Base-by-base conservation (phyloP, 2,329 filamentous ascomycete genomes). In the Fusarium begoniae region DNA sequence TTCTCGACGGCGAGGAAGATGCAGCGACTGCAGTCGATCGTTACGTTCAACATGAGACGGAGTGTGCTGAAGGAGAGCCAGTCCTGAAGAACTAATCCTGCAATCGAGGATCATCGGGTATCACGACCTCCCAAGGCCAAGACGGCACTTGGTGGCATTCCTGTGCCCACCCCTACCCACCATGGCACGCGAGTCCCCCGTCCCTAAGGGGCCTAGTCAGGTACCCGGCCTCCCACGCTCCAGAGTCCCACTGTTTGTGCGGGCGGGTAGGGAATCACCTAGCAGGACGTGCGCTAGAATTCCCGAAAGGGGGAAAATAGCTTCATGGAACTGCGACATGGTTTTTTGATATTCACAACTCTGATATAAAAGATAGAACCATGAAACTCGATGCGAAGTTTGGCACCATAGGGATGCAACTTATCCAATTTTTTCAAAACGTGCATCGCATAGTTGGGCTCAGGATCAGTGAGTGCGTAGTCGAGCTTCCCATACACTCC, bases 1-100 rank as follows among this genome's bases (percentile, higher is more conserved):
- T 88, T 78, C 67, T 88, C 15, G 85, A 87, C 72, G 87, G 87
- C 3, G 83, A 85, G 1, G 86, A 87, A 70, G 83, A 84, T 51
- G 51, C 63, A 30, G 47, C 64, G 40, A 40, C 40, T 37, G 75
- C 74, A 30, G 70, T 78, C 17, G 74, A 78, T 40, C 70, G 70
- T 41, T 78, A 62, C 53, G 74, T 77, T 45, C 70, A 62, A 26
- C 72, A 78, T 28, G 70, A 65, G 15, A 70, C 65, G 4, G 76
- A 78, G 32, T 78, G 76, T 59, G 68, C 76, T 53, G 75, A 78
- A 47, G 76, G 76, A 13, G 76, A 78, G 37, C 57, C 68, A 20
- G 57, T 66, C 22, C 59, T 73, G n/a, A 76, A 59, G 50, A 30
- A 57, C 38, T 78, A 37, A 73, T 22, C 32, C 32, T 41, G 15